Conservation (phyloP, 148 eudicot genomes). For the Spergularia bocconei region DNA sequence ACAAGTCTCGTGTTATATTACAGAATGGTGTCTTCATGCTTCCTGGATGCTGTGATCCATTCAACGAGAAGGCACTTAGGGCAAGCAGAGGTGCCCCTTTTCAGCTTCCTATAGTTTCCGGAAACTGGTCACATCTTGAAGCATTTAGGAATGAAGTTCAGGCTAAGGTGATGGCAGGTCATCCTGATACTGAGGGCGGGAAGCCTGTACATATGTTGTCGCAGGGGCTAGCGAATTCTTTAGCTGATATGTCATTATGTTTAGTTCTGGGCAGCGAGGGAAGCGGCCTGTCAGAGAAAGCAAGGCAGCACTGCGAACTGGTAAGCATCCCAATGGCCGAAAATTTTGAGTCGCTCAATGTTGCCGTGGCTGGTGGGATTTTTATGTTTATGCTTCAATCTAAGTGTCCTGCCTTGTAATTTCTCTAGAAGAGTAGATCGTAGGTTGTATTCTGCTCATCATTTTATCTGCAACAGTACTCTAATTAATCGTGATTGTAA, state of each 20-base stretch:
- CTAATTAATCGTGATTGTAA: no score
- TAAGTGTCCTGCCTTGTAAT: not conserved
- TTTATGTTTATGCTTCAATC: slow-evolving; percentile 65
- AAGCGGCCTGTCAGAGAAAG: slow-evolving; percentile 58
- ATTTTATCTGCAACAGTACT: not conserved
- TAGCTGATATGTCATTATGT: slow-evolving; percentile 58
- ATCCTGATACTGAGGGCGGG: slow-evolving; percentile 38
- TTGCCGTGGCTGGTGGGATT: slow-evolving; percentile 91
- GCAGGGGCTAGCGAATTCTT: slow-evolving; percentile 48
- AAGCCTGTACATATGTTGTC: slow-evolving; percentile 46
- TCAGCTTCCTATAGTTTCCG: slow-evolving; percentile 79
- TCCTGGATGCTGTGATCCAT: slow-evolving; percentile 94
- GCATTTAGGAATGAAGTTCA: slow-evolving; percentile 38
- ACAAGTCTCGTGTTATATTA: not conserved
- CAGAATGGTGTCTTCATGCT: slow-evolving; percentile 70
- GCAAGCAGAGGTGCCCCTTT: slow-evolving; percentile 93
- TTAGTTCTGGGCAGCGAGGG: slow-evolving; percentile 86
- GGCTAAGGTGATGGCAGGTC: slow-evolving; percentile 75
- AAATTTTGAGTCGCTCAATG: slow-evolving; percentile 82
- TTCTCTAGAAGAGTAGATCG: not conserved
- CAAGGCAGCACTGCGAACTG: slow-evolving; percentile 54
- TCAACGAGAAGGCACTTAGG: slow-evolving; percentile 84
- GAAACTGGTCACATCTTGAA: slow-evolving; percentile 61
- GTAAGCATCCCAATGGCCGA: slow-evolving; percentile 79
- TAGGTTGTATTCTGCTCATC: not conserved